Evolutionary conservation across 495 filamentous ascomycete genomes (phyloP).

Genomic region (Penicillium subrubescens): DNA sequence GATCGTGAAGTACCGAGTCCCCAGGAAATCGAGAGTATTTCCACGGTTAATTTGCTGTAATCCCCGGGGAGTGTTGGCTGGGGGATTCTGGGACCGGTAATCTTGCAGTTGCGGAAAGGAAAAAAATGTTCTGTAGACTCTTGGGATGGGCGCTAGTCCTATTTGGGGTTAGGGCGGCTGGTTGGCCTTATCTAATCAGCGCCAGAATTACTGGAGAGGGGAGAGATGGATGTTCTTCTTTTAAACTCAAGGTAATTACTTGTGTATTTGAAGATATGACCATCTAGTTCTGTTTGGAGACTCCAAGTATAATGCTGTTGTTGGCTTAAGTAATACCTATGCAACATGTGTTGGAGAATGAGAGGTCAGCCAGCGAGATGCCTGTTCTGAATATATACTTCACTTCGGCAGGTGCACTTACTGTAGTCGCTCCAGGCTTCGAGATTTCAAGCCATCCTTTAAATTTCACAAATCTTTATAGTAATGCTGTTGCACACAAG

Average conservation of each 20-base stretch:
- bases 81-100: conserved; percentile 38
- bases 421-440: too few relatives aligned
- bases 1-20: not conserved
- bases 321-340: too few relatives aligned
- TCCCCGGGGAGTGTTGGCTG: conserved; percentile 28
- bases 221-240: not conserved
- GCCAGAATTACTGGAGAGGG: not conserved
- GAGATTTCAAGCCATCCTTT: too few relatives aligned
- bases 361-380: too few relatives aligned
- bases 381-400: too few relatives aligned
- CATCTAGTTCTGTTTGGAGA: too few relatives aligned
- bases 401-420: too few relatives aligned
- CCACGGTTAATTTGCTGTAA: conserved; percentile 23
- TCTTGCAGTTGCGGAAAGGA: conserved; percentile 39
- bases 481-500: too few relatives aligned
- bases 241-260: not conserved
- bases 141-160: conserved; percentile 37
- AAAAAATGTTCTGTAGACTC: conserved; percentile 54
- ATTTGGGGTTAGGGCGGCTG: conserved; percentile 32
- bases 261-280: too few relatives aligned
- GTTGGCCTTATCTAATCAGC: conserved; percentile 45
- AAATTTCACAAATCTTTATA: too few relatives aligned
- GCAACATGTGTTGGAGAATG: too few relatives aligned
- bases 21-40: conserved; percentile 8
- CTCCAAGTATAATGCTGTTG: too few relatives aligned